phyloP scores from a whole-genome alignment of 805 yeast species.

The Hanseniaspora pseudoguilliermondii region DNA sequence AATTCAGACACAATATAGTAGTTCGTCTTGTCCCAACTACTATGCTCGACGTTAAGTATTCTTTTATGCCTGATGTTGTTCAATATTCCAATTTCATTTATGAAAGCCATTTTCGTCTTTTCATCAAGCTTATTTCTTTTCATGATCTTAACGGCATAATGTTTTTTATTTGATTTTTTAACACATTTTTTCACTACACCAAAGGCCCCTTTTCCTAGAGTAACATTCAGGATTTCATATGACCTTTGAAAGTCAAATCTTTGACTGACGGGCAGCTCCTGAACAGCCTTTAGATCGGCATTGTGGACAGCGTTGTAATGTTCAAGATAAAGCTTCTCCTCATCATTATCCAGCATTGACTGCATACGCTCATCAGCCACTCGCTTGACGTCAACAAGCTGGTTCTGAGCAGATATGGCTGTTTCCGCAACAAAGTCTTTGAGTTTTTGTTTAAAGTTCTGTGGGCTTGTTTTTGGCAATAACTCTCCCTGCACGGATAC shows the following conservation, averaged over 20 bases:
- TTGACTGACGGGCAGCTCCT: conserved; percentile 16
- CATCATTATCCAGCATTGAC: neutral
- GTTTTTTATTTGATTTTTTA: conserved; percentile 69
- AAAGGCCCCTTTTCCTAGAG: conserved; percentile 96
- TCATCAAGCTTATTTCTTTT: conserved; percentile 50
- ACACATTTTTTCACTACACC: conserved; percentile 89
- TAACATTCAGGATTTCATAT: conserved; percentile 41
- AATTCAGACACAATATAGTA: conserved; percentile 90
- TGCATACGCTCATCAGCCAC: neutral
- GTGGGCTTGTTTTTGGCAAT: no score
- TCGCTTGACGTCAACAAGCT: neutral
- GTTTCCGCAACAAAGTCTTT: neutral
- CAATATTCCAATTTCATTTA: conserved; percentile 73
- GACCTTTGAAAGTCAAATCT: neutral
- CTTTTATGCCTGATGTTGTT: conserved; percentile 70
- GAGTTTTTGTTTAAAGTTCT: neutral
- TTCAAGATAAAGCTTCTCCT: neutral
- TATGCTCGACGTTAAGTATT: conserved; percentile 69
- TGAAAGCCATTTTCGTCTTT: conserved; percentile 47
- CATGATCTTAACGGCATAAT: conserved; percentile 85
- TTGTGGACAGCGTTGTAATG: neutral
- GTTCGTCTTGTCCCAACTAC: conserved; percentile 67
- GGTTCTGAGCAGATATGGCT: neutral
- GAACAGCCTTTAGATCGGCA: neutral
- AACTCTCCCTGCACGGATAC: no score